Percentiles rank a stretch among this genome's conserved stretches.
Conservation (phyloP, 495 filamentous ascomycete species). For the Trypethelium eluteriae region DNA sequence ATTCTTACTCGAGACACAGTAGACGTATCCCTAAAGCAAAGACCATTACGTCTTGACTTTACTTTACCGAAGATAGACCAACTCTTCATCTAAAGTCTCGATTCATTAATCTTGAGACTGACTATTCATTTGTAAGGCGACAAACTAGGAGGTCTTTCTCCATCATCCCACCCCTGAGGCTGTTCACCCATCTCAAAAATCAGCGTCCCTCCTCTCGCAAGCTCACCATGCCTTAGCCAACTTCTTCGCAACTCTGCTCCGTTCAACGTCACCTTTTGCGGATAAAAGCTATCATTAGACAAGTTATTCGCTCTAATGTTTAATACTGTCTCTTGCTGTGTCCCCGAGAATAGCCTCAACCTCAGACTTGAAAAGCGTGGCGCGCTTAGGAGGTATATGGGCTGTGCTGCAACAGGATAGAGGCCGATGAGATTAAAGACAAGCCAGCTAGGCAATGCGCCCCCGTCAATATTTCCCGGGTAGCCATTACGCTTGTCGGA, state of each 20-base stretch:
- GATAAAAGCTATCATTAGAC: conserved; percentile 30
- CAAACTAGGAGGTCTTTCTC: background rate
- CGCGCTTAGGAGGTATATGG: conserved; percentile 39
- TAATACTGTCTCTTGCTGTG: conserved; percentile 49
- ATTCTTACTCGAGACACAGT: no score
- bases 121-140: background rate
- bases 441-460: conserved; percentile 38
- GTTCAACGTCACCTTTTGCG: conserved; percentile 46
- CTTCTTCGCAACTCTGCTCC: conserved; percentile 22
- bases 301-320: conserved; percentile 52
- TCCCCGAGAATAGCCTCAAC: conserved; percentile 44
- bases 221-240: background rate
- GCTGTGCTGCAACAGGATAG: conserved; percentile 37
- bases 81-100: no score
- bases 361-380: conserved; percentile 47
- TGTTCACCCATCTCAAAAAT: background rate
- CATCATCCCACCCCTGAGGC: background rate
- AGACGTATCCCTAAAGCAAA: no score
- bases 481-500: conserved; percentile 29
- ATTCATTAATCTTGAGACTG: no score
- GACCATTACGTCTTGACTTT: no score
- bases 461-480: conserved; percentile 37
- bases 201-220: background rate
- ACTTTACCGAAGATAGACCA: no score
- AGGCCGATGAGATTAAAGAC: conserved; percentile 38